Evolutionary conservation across 805 yeast genomes (phyloP).

Genomic region (Suhomyces pyralidae): DNA sequence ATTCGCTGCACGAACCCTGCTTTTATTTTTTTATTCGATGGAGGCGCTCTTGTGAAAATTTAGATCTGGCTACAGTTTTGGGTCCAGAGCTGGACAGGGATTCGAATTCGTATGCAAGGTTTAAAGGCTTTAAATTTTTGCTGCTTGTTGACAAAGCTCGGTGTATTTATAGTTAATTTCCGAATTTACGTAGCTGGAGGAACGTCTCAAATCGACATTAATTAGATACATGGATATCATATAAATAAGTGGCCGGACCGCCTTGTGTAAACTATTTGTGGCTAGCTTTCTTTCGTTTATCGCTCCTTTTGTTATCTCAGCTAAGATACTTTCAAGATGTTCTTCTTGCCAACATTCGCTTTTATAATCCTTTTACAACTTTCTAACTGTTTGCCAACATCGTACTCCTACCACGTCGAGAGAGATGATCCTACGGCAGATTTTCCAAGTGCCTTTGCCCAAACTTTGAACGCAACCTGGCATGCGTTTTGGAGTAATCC

Average conservation of each 20-base stretch:
- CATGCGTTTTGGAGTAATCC: conserved; percentile 15
- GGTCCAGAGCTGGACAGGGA: not conserved
- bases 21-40: not conserved
- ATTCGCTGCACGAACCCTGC: not conserved
- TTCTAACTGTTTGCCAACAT: not conserved
- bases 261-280: not conserved
- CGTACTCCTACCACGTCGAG: not conserved
- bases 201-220: not conserved
- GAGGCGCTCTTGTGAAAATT: not conserved
- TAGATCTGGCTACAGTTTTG: not conserved
- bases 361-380: not conserved
- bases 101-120: not conserved
- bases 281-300: not conserved
- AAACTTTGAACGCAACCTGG: conserved; percentile 14
- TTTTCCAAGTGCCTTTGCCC: conserved; percentile 6
- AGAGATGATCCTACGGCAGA: not conserved
- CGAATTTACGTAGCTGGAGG: not conserved
- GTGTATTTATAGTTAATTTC: not conserved
- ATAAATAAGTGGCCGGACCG: not conserved
- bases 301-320: not conserved
- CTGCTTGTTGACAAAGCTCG: not conserved
- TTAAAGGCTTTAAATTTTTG: not conserved
- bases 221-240: not conserved
- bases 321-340: not conserved
- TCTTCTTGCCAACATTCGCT: not conserved